These are phyloP conservation scores for Botrytis elliptica DNA, from an alignment of 2,329 filamentous ascomycete species.

Conservation along the genomic window DNA sequence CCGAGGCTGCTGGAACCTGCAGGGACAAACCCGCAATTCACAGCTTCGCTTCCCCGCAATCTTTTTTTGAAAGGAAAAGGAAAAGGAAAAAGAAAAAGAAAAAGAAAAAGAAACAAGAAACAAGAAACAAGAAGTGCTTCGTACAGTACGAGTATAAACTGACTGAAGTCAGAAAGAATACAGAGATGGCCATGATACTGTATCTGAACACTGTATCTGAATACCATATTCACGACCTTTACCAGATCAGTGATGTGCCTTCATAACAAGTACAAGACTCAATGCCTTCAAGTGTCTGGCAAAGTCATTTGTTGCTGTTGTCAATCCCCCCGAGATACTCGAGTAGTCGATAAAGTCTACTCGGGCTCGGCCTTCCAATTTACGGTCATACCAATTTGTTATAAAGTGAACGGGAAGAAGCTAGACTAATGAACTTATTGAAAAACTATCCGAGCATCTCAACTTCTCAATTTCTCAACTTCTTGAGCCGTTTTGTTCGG, in stretches of 20 bases:
- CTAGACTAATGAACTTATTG: not conserved
- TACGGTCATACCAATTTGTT: not conserved
- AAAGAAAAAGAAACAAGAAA: too few relatives aligned
- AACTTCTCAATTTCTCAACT: not conserved
- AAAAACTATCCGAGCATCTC: not conserved
- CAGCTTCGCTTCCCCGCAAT: slow-evolving; percentile 22
- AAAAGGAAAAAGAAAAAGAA: too few relatives aligned
- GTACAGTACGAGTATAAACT: not conserved
- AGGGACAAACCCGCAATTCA: slow-evolving; percentile 14
- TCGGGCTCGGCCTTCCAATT: not conserved
- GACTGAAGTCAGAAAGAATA: not conserved
- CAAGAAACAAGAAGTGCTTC: too few relatives aligned
- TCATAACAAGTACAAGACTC: not conserved
- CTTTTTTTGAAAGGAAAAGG: slow-evolving; percentile 1
- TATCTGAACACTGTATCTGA: not conserved
- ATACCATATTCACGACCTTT: not conserved
- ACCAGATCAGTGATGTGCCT: not conserved
- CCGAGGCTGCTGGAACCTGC: slow-evolving; percentile 19
- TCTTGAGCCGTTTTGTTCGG: not conserved
- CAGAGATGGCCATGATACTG: not conserved
- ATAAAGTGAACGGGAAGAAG: not conserved
- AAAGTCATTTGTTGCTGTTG: not conserved
- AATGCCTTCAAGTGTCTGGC: not conserved
- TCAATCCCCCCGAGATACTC: not conserved
- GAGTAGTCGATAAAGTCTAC: not conserved